Evolutionary conservation across 331 rosid species (phyloP).

Genomic region (Quercus tomentella): DNA sequence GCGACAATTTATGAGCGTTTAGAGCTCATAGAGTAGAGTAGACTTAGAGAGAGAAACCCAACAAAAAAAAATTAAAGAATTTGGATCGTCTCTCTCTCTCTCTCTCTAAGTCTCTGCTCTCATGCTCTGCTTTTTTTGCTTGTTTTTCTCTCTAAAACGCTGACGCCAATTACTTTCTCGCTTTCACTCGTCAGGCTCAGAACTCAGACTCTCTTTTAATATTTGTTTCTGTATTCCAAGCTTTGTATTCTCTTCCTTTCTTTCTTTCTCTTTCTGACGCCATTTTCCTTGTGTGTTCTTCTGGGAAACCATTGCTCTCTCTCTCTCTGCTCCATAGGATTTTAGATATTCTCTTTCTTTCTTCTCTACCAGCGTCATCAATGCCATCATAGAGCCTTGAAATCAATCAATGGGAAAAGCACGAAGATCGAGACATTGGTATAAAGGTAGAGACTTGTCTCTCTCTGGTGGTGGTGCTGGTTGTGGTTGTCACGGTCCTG

Average conservation of each 20-base stretch:
- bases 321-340: neutral
- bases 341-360: neutral
- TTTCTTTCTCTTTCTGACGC: conserved; percentile 18
- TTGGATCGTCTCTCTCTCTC: neutral
- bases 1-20: conserved; percentile 50
- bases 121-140: too few species aligned
- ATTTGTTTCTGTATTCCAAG: too few species aligned
- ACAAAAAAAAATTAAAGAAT: neutral
- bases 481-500: conserved; percentile 10
- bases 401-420: conserved; percentile 28
- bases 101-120: neutral
- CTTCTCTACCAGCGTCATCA: conserved; percentile 44
- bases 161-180: neutral
- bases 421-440: conserved; percentile 28
- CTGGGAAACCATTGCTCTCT: neutral
- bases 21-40: neutral
- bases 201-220: too few species aligned
- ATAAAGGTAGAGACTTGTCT: conserved; percentile 5
- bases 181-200: too few species aligned
- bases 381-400: conserved; percentile 41
- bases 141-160: neutral
- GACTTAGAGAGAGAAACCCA: neutral
- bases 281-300: neutral
- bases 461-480: conserved; percentile 5
- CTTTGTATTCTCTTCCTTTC: neutral